Evolutionary conservation across 2,329 filamentous ascomycete genomes (phyloP).

Genomic region (Akanthomyces uredinophilus): DNA sequence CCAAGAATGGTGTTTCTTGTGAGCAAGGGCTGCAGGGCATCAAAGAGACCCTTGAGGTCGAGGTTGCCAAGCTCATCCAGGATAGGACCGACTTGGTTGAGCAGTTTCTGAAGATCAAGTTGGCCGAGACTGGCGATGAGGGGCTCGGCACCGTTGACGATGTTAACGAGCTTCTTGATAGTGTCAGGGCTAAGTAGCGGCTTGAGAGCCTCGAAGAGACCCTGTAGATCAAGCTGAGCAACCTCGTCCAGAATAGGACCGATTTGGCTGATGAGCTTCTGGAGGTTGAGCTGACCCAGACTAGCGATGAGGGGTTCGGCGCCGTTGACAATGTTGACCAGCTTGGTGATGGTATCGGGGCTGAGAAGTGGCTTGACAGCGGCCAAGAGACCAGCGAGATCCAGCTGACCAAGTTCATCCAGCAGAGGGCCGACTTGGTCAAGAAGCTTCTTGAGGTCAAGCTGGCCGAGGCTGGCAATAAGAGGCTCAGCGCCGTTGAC

Average conservation of each 20-base stretch:
- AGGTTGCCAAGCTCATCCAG: conserved; percentile 25
- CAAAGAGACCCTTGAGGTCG: conserved; percentile 25
- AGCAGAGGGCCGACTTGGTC: conserved; percentile 23
- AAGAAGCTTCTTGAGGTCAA: conserved; percentile 19
- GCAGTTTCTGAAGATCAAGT: conserved; percentile 18
- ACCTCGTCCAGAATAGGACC: conserved; percentile 26
- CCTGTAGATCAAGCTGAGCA: conserved; percentile 24
- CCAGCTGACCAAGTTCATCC: conserved; percentile 24
- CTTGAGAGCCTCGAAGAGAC: conserved; percentile 27
- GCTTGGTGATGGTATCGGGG: conserved; percentile 23
- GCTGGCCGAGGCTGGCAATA: conserved; percentile 22
- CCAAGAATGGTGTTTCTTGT: conserved; percentile 28
- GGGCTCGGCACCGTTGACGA: conserved; percentile 7
- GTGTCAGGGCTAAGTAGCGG: conserved; percentile 31
- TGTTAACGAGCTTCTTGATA: conserved; percentile 21
- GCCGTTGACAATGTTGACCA: conserved; percentile 17
- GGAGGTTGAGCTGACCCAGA: conserved; percentile 19
- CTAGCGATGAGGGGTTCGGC: conserved; percentile 19
- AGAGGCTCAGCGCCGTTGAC: conserved; percentile 6
- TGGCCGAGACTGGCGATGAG: conserved; percentile 23
- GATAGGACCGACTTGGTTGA: conserved; percentile 21
- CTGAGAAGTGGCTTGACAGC: conserved; percentile 31
- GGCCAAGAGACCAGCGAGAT: conserved; percentile 26
- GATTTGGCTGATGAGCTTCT: conserved; percentile 19
- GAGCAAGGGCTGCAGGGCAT: conserved; percentile 26